Evolutionary conservation across 2,329 filamentous ascomycete species (phyloP), one percentile per base, ranked within the genome.

Genomic region (Tolypocladium sp.): DNA sequence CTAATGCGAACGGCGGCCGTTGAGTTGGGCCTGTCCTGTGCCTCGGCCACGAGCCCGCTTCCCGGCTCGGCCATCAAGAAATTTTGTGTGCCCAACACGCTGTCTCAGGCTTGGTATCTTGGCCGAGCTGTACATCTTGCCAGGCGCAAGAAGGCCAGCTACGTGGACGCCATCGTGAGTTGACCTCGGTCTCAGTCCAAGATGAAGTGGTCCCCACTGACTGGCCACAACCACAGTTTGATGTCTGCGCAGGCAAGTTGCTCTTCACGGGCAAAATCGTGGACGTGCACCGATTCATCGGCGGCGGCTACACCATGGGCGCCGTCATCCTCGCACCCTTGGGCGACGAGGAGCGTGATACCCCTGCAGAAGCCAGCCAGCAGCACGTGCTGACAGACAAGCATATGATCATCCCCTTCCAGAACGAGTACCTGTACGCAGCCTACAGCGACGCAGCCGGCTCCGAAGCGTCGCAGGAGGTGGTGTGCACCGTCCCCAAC

Each of bases 391-490:
- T 61, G 4, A 62, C n/a, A 0, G 66, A 70, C n/a, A 65, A 62
- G 6, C 65, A 73, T 58, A 72, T 75, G 67, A 59, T 70, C 2
- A 74, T 77, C 3, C 74, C 75, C 0, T 77, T 77, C 63, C 72
- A 77, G 60, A 77, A 77, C 58, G 75, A 77, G 58, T 75, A 70
- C 35, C 63, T 77, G 0, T 76, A 73, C 35, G 76, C 75, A 0
- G 70, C 71, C 0, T 64, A 71, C 10, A 66, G 68, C 15, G 71
- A 75, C 49, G 59, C 65, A 0, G 63, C 67, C 2, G 71, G 70
- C 1, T 68, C 69, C 1, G 67, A 71, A 7, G 62, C 62, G 0
- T 68, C 66, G 0, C 68, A 68, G 9, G 59, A 72, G 27, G 65
- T 74, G 2, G 65, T 74, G 0, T 73, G 71, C 59, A 74, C 72